Conservation (phyloP, 2,329 filamentous ascomycete genomes). For the Exserohilum turcica region DNA sequence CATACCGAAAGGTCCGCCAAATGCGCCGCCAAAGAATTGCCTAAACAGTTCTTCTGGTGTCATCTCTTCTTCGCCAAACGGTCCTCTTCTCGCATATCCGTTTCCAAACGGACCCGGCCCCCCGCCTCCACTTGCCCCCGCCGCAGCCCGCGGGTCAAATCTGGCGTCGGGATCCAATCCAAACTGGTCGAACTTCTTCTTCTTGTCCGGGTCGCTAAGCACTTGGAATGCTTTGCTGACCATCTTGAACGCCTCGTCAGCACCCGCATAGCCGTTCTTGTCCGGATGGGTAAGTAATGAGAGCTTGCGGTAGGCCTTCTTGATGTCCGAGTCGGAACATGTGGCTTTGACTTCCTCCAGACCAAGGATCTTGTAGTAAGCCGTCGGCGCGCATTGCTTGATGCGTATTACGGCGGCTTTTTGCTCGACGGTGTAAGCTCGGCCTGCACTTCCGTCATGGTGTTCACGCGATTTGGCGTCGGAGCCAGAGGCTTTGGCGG, state of each 20-base stretch:
- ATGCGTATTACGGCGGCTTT: constrained; percentile 91
- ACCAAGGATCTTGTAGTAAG: constrained; percentile 93
- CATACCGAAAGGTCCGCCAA: constrained; percentile 70
- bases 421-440: constrained; percentile 85
- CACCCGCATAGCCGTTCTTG: constrained; percentile 95
- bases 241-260: constrained; percentile 99
- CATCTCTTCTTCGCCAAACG: constrained; percentile 88
- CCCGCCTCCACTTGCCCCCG: constrained; percentile 38
- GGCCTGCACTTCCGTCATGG: constrained; percentile 75
- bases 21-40: constrained; percentile 86
- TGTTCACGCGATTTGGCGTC: constrained; percentile 62
- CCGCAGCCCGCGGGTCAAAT: constrained; percentile 68
- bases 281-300: constrained; percentile 95
- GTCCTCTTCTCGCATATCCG: constrained; percentile 61
- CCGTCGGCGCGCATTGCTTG: constrained; percentile 78
- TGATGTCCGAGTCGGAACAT: constrained; percentile 82
- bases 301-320: constrained; percentile 96
- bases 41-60: constrained; percentile 97
- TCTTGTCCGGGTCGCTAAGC: constrained; percentile 91
- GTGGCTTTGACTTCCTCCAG: constrained; percentile 68
- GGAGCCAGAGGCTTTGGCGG: constrained; percentile 52
- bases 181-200: constrained; percentile 82
- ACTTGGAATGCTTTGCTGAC: constrained; percentile 92
- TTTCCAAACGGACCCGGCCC: constrained; percentile 67
- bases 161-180: constrained; percentile 91